Percentiles rank a stretch among this genome's conserved stretches.
Conservation (phyloP, 495 filamentous ascomycete genomes). For the Aspergillus nanangensis region DNA sequence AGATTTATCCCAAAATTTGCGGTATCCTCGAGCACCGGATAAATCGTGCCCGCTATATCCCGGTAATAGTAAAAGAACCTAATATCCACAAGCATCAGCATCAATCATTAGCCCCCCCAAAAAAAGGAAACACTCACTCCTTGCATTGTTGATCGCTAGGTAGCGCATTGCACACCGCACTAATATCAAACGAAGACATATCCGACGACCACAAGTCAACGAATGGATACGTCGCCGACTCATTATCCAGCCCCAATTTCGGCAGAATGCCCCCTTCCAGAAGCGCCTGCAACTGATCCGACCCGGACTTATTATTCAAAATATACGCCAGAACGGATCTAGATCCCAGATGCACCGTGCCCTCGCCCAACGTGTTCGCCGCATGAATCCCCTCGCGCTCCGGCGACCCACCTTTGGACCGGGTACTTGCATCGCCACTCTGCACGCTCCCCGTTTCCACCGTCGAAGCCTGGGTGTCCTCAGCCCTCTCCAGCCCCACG, state of each 20-base stretch:
- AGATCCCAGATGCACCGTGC: conserved; percentile 55
- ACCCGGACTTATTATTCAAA: conserved; percentile 58
- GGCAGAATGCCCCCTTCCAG: conserved; percentile 75
- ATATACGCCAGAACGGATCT: conserved; percentile 56
- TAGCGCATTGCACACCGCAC: conserved; percentile 67
- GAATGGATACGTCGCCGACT: conserved; percentile 76
- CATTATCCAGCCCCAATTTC: conserved; percentile 77
- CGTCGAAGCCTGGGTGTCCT: conserved; percentile 24
- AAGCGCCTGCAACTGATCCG: conserved; percentile 61
- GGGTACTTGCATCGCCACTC: conserved; percentile 47
- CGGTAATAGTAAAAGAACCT: conserved; percentile 74
- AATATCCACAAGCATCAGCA: neutral
- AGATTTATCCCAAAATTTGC: conserved; percentile 65
- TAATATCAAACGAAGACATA: conserved; percentile 67
- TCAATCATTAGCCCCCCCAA: neutral
- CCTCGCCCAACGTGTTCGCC: conserved; percentile 48
- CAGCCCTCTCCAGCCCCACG: conserved; percentile 34
- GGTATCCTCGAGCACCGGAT: conserved; percentile 72
- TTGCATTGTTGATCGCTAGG: conserved; percentile 59
- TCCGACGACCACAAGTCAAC: conserved; percentile 57
- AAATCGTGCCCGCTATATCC: conserved; percentile 79
- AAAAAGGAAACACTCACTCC: conserved; percentile 45
- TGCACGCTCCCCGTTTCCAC: conserved; percentile 52
- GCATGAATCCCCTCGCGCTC: conserved; percentile 53
- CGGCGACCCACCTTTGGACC: conserved; percentile 34